phyloP scores from a whole-genome alignment of 768 basidiomycete genomes.

The Rhodotorula taiwanensis region DNA sequence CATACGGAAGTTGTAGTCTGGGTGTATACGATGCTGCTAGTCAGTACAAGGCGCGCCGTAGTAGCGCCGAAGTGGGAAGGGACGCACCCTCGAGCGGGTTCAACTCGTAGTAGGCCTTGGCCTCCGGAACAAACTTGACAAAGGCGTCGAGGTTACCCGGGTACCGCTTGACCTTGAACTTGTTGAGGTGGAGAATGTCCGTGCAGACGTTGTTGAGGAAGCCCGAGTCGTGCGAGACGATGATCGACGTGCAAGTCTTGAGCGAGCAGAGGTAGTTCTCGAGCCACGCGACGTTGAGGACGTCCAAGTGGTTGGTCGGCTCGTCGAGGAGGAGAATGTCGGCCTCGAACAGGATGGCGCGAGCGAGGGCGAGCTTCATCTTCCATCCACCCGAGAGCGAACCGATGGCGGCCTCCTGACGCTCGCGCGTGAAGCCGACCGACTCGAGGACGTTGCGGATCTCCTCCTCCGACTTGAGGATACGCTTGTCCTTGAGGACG shows the following conservation, averaged over 20 bases:
- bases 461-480: conserved; percentile 44
- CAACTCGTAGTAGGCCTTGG: conserved; percentile 93
- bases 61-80: no score
- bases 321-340: conserved; percentile 58
- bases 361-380: conserved; percentile 94
- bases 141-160: conserved; percentile 86
- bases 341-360: conserved; percentile 93
- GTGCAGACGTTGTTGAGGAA: conserved; percentile 94
- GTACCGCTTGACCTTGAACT: conserved; percentile 86
- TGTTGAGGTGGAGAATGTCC: conserved; percentile 73
- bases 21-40: no score
- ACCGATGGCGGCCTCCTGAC: conserved; percentile 79
- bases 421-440: conserved; percentile 83
- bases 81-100: conserved; percentile 51
- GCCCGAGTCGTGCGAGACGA: conserved; percentile 89
- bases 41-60: no score
- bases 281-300: conserved; percentile 80
- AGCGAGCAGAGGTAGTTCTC: conserved; percentile 58
- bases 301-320: conserved; percentile 61
- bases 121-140: conserved; percentile 83
- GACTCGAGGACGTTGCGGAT: conserved; percentile 71
- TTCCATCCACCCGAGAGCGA: conserved; percentile 97
- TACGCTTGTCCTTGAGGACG: conserved; percentile 66
- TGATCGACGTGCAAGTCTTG: conserved; percentile 80
- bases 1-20: conserved; percentile 75